Base-by-base conservation (phyloP, 768 basidiomycete genomes). In the Mycena rosella region DNA sequence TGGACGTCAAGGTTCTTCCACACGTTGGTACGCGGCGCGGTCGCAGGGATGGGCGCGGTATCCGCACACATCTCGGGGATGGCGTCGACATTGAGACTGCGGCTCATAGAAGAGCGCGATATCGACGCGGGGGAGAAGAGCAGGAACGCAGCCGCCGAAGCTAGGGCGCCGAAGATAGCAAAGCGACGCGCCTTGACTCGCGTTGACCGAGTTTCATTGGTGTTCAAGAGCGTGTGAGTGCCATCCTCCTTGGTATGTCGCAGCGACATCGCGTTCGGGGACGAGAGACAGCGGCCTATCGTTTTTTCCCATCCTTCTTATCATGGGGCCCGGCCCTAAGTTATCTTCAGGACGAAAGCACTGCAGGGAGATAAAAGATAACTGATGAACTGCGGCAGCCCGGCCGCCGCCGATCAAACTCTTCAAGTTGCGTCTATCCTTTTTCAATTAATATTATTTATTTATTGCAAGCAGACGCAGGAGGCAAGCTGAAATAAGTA, bases 1-100 rank as follows among this genome's bases (percentile, higher is more conserved):
- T 68, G 62, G 22, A 71, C 66, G 54, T 68, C 66, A 24, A 71
- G 56, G 36, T 71, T 71, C 70, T 62, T 60, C 70, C 70, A 71
- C 40, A 71, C 70, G 44, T 71, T 71, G 2, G 45, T 8, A n/a
- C 30, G 63, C 26, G 70, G 70, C 29, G 70, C 70, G 9, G 45
- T 60, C n/a, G 48, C 29, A 10, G 58, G 58, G 11, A 71, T 59
- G 40, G 70, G 58, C 27, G 65, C 30, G 18, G 62, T 68, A 36
- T 71, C 70, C 18, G 66, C 70, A 22, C 70, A 71, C 14, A 51
- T 9, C 3, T 38, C 30, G 57, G n/a, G 20, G 44, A 32, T 24
- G n/a, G n/a, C 49, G 29, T 5, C 7, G 10, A 29, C 44, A 17
- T 40, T 32, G 40, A 62, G 20, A 34, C 24, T 48, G 48, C 20